These are phyloP conservation scores for Paracamarosporium sp. DNA, from an alignment of 2,329 filamentous ascomycete genomes.

Conservation along the genomic window DNA sequence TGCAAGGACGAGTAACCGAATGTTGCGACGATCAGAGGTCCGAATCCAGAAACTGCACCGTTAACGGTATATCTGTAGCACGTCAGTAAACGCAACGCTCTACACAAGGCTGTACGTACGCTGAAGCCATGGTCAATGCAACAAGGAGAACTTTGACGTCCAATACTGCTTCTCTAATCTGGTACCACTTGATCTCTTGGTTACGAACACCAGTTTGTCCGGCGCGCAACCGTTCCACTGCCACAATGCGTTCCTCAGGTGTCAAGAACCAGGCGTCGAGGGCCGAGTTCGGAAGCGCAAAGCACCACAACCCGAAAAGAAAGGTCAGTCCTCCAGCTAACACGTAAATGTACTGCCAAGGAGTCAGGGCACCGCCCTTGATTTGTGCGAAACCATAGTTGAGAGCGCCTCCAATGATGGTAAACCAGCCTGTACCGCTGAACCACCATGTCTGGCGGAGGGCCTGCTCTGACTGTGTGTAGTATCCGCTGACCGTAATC, in stretches of 20 bases:
- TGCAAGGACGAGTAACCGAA: slow-evolving; percentile 51
- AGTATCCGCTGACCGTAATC: slow-evolving; percentile 55
- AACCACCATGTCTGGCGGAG: slow-evolving; percentile 71
- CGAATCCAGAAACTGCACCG: slow-evolving; percentile 49
- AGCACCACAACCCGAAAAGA: slow-evolving; percentile 70
- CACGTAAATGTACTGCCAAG: slow-evolving; percentile 73
- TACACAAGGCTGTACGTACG: slow-evolving; percentile 56
- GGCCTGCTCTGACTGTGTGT: slow-evolving; percentile 49
- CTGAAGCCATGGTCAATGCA: slow-evolving; percentile 48
- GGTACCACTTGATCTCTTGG: slow-evolving; percentile 60
- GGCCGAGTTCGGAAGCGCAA: slow-evolving; percentile 69
- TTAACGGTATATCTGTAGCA: slow-evolving; percentile 52
- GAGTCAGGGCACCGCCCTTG: slow-evolving; percentile 44
- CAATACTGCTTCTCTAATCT: slow-evolving; percentile 55
- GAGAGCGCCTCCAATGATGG: slow-evolving; percentile 38
- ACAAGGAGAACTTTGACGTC: slow-evolving; percentile 52
- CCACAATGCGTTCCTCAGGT: slow-evolving; percentile 65
- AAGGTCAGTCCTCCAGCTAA: slow-evolving; percentile 64
- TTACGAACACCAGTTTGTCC: slow-evolving; percentile 60
- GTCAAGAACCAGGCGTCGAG: slow-evolving; percentile 73
- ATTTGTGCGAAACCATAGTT: slow-evolving; percentile 48
- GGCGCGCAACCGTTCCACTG: slow-evolving; percentile 51
- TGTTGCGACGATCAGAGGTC: slow-evolving; percentile 44
- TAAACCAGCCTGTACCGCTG: slow-evolving; percentile 56
- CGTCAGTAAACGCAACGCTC: too few relatives aligned